Evolutionary conservation across 345 rosid genomes (phyloP).

Genomic region (Populus euphratica): DNA sequence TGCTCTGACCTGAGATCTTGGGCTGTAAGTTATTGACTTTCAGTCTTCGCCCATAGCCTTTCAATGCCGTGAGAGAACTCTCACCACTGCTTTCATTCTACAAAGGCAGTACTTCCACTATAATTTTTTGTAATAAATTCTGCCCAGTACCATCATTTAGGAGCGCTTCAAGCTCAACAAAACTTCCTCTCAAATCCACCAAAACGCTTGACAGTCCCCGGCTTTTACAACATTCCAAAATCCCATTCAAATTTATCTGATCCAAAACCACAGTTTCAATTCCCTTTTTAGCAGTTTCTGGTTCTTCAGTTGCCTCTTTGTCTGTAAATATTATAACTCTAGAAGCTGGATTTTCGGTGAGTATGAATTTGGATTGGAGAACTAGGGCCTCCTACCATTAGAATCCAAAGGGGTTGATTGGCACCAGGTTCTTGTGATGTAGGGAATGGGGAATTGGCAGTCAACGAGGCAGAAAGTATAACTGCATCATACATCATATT

Average conservation of each 20-base stretch:
- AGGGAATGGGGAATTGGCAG: conserved; percentile 32
- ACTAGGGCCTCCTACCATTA: conserved; percentile 32
- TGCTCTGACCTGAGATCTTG: conserved; percentile 34
- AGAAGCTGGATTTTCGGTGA: conserved; percentile 33
- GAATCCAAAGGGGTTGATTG: conserved; percentile 52
- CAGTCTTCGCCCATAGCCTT: conserved; percentile 33
- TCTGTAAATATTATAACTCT: conserved; percentile 41
- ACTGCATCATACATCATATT: conserved; percentile 80
- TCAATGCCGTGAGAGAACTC: conserved; percentile 17
- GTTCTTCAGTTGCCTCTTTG: conserved; percentile 24
- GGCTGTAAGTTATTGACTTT: conserved; percentile 45
- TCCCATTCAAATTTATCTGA: conserved; percentile 36
- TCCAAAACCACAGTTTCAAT: conserved; percentile 50
- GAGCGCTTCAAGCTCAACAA: conserved; percentile 48
- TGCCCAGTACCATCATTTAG: conserved; percentile 46
- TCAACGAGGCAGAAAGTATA: conserved; percentile 47
- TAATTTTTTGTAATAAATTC: conserved; percentile 48
- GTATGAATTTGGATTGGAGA: conserved; percentile 26
- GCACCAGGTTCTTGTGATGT: conserved; percentile 57
- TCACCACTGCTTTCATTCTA: conserved; percentile 36
- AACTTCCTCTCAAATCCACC: conserved; percentile 58
- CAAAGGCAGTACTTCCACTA: conserved; percentile 59
- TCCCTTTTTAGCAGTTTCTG: conserved; percentile 29
- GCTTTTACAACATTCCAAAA: conserved; percentile 49
- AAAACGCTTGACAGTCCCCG: conserved; percentile 57